Evolutionary conservation across 345 rosid genomes (phyloP), one percentile per base, ranked within the genome.

Genomic region (Eucalyptus decipiens): DNA sequence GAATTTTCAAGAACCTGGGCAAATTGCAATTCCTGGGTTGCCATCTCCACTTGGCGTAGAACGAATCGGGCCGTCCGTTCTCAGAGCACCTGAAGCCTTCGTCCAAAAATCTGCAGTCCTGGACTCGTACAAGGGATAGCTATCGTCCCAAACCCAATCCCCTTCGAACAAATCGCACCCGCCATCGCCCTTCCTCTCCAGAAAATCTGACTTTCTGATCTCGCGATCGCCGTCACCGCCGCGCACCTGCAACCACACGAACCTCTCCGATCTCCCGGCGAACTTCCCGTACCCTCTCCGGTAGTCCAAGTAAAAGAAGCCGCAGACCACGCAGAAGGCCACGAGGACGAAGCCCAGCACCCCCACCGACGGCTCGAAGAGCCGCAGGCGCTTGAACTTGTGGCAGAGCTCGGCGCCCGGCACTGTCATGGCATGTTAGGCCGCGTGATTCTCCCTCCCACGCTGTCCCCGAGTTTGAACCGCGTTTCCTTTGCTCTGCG

Each of bases 31-130:
- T 91, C 56, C 86, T 95, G 47, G 99, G 99, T 91, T 97, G 99
- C 99, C 99, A 97, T 94, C 99, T 94, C 99, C 99, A 97, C 90
- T 96, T 95, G 56, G 96, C 94, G 91, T 94, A 96, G 94, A 95
- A 94, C 90, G 92, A 90, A 92, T 97, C 99, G 89, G 95, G 96
- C 91, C 99, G 92, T 5, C 99, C 99, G 89, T 95, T 95, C 90
- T 97, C 99, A 49, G 89, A 91, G 90, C 99, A 97, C 93, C 97
- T 92, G 85, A 97, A 97, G 17, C 99, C 99, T 14, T 90, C 91
- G 88, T 97, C 99, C 89, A 97, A 90, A 91, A 97, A 97, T 88
- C 89, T 88, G 90, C 99, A 97, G 92, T 95, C 97, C 91, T 94
- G 49, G 98, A 94, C 72, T 95, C 95, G 89, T 97, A 97, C 94